phyloP scores from a whole-genome alignment of 2,329 filamentous ascomycete species.

The Hypoxylon sp. region DNA sequence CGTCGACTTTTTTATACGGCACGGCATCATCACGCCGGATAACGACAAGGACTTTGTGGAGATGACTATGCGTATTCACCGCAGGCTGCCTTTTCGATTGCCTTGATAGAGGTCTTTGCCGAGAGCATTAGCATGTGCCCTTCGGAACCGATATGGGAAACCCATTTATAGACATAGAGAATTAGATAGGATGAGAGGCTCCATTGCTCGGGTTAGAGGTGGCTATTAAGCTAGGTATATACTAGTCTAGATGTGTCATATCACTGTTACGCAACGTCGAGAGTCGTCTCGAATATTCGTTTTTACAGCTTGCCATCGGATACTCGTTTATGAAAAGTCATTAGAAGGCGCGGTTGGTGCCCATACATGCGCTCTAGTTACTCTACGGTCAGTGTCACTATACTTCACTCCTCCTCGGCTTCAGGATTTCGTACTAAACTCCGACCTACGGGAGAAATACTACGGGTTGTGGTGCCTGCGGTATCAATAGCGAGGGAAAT shows the following conservation, averaged over 20 bases:
- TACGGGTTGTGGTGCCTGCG: too few species aligned
- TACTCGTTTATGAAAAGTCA: too few species aligned
- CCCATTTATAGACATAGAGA: background rate
- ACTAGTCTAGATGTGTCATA: background rate
- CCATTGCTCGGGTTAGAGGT: background rate
- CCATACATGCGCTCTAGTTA: too few species aligned
- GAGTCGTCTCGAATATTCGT: background rate
- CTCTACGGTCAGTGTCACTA: too few species aligned
- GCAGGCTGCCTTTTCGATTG: conserved; percentile 50
- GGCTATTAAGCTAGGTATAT: background rate
- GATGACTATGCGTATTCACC: conserved; percentile 60
- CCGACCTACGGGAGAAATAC: too few species aligned
- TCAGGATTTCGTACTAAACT: too few species aligned
- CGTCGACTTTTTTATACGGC: conserved; percentile 82
- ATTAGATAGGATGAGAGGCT: background rate
- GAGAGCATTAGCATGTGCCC: background rate
- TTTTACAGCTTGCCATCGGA: background rate
- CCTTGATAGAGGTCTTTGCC: background rate
- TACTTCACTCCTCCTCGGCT: too few species aligned
- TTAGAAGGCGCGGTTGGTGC: too few species aligned
- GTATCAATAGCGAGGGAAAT: too few species aligned
- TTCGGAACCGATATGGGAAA: background rate
- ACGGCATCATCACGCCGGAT: conserved; percentile 75
- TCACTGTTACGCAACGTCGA: background rate
- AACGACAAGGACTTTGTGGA: conserved; percentile 77